Conservation (phyloP, 2,329 filamentous ascomycete genomes). For the Teratosphaeriaceae sp. region DNA sequence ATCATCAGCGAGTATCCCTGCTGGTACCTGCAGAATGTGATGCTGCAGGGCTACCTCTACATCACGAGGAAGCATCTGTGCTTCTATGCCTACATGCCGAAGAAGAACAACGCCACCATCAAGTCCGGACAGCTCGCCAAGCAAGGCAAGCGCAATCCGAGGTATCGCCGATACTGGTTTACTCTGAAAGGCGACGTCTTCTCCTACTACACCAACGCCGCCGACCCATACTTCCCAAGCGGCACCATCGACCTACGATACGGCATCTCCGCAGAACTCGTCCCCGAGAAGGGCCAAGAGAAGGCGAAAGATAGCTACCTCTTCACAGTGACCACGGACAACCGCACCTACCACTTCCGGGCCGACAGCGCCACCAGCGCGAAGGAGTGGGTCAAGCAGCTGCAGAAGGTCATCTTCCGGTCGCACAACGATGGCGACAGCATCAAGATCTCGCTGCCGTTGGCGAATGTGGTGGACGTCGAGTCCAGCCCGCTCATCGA, state of each 20-base stretch:
- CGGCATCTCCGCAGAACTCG: constrained; percentile 74
- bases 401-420: constrained; percentile 92
- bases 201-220: constrained; percentile 77
- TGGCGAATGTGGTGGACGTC: constrained; percentile 83
- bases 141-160: constrained; percentile 78
- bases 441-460: constrained; percentile 88
- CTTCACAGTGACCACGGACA: constrained; percentile 76
- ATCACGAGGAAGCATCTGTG: constrained; percentile 89
- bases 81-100: constrained; percentile 95
- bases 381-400: constrained; percentile 90
- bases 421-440: constrained; percentile 96
- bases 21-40: constrained; percentile 83
- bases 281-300: constrained; percentile 13
- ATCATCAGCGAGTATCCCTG: constrained; percentile 91
- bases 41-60: constrained; percentile 93
- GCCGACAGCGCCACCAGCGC: constrained; percentile 84
- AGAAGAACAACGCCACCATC: constrained; percentile 70
- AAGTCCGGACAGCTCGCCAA: constrained; percentile 89
- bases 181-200: constrained; percentile 85
- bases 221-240: constrained; percentile 83
- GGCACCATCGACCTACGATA: constrained; percentile 90
- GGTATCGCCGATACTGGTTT: constrained; percentile 90
- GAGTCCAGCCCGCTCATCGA: constrained; percentile 88
- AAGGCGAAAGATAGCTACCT: constrained; percentile 63
- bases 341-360: constrained; percentile 77